Evolutionary conservation across 1,139 yeast species (phyloP).

Genomic region (Sugiyamaella xylanicola): DNA sequence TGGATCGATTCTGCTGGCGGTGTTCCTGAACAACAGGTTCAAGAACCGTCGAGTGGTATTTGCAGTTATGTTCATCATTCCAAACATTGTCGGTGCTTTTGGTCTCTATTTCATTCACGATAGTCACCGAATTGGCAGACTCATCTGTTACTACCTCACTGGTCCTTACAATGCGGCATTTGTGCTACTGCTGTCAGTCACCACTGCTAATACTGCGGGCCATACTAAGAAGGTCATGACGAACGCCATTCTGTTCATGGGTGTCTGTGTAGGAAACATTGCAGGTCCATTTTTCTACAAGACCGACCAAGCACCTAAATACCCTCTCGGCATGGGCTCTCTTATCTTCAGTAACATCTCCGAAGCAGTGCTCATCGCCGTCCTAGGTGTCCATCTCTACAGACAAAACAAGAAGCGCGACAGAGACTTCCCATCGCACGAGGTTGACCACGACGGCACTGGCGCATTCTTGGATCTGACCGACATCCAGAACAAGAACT

Average conservation of each 20-base stretch:
- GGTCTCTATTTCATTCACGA: constrained; percentile 32
- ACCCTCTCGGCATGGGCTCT: constrained; percentile 49
- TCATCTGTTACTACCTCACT: constrained; percentile 35
- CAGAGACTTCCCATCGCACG: constrained; percentile 3
- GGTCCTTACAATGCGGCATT: constrained; percentile 45
- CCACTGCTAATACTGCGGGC: constrained; percentile 58
- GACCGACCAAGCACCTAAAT: constrained; percentile 52
- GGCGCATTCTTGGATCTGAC: constrained; percentile 60
- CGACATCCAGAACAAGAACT: constrained; percentile 61
- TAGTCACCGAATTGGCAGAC: constrained; percentile 29
- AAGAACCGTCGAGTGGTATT: constrained; percentile 27
- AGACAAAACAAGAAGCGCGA: constrained; percentile 39
- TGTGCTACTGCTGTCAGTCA: constrained; percentile 51
- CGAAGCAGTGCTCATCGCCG: constrained; percentile 36
- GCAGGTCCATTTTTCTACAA: constrained; percentile 58
- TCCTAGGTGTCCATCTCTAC: constrained; percentile 40
- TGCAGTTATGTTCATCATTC: constrained; percentile 30
- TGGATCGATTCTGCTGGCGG: constrained; percentile 29
- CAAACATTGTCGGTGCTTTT: constrained; percentile 35
- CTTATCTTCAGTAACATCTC: constrained; percentile 44
- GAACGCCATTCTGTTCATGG: constrained; percentile 49
- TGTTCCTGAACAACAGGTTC: constrained; percentile 25
- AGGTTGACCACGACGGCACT: constrained; percentile 9
- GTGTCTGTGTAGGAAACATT: constrained; percentile 58
- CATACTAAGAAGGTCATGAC: constrained; percentile 56